Percentiles rank a stretch among this genome's conserved stretches.
These are phyloP conservation scores for Arabis alpina DNA, from an alignment of 345 rosid genomes.

Conservation along the genomic window DNA sequence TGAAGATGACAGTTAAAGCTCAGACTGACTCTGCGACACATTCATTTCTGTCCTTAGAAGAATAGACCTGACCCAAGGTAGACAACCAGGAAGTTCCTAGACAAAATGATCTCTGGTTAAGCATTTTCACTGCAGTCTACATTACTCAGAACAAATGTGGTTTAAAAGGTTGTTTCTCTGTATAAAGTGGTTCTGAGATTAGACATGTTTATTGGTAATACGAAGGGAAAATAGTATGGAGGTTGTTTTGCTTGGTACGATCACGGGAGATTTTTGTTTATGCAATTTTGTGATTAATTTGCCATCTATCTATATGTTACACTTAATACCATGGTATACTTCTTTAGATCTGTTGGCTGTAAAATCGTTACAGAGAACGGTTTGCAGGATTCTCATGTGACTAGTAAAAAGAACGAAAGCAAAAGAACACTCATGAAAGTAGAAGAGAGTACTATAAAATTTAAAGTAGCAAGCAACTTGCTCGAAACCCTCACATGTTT, in stretches of 20 bases:
- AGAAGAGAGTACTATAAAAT: slow-evolving; percentile 15
- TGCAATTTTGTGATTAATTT: slow-evolving; percentile 9
- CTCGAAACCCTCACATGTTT: slow-evolving; percentile 31
- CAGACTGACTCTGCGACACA: slow-evolving; percentile 15
- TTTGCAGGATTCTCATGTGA: slow-evolving; percentile 30
- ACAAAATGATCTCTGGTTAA: background rate
- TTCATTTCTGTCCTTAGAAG: slow-evolving; percentile 15
- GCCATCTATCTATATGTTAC: background rate
- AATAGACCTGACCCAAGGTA: slow-evolving; percentile 19
- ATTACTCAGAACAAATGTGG: slow-evolving; percentile 3
- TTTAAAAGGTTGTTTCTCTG: slow-evolving; percentile 1
- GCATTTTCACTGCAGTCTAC: background rate
- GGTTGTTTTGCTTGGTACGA: slow-evolving; percentile 10
- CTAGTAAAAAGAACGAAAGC: background rate
- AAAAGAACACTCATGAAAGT: slow-evolving; percentile 30
- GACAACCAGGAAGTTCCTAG: slow-evolving; percentile 11
- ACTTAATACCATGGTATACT: background rate
- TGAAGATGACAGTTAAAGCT: slow-evolving; percentile 13
- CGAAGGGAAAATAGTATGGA: slow-evolving; percentile 2
- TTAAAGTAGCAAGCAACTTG: slow-evolving; percentile 29
- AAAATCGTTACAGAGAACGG: background rate
- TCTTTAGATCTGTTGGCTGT: slow-evolving; percentile 12
- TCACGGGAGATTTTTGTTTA: slow-evolving; percentile 9
- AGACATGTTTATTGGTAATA: background rate
- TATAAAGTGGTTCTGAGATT: slow-evolving; percentile 8